These are phyloP conservation scores for Ambrosiella xylebori DNA, from an alignment of 2,329 filamentous ascomycete species.

Conservation along the genomic window DNA sequence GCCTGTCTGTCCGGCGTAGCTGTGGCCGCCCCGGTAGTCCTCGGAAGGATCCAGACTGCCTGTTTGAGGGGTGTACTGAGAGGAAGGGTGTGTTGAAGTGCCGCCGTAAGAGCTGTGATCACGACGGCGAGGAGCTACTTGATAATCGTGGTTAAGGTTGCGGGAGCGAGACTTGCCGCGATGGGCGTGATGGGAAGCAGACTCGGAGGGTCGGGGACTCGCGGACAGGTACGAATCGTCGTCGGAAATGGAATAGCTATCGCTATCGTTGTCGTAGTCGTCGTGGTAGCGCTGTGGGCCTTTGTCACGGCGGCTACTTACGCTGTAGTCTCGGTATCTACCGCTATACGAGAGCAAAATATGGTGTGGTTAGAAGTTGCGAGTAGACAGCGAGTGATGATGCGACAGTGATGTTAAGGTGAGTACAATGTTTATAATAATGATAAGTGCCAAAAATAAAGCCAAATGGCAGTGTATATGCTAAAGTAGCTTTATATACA, in stretches of 20 bases:
- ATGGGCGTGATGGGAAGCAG: background rate
- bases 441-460: background rate
- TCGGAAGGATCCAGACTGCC: conserved; percentile 49
- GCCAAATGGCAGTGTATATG: background rate
- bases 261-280: background rate
- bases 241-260: background rate
- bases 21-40: conserved; percentile 31
- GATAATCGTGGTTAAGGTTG: conserved; percentile 16
- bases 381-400: background rate
- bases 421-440: background rate
- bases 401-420: background rate
- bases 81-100: conserved; percentile 6
- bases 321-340: background rate
- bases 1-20: conserved; percentile 10
- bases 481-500: background rate
- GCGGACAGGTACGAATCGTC: background rate
- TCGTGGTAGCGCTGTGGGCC: background rate
- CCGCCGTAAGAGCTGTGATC: conserved; percentile 8
- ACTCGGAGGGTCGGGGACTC: background rate
- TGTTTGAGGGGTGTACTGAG: conserved; percentile 28
- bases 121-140: background rate
- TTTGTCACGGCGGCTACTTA: background rate
- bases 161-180: conserved; percentile 18
- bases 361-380: background rate
- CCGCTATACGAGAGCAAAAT: background rate